Percentiles rank a stretch among this genome's conserved stretches.
Conservation (phyloP, 768 basidiomycete genomes). For the Lactarius quietus region DNA sequence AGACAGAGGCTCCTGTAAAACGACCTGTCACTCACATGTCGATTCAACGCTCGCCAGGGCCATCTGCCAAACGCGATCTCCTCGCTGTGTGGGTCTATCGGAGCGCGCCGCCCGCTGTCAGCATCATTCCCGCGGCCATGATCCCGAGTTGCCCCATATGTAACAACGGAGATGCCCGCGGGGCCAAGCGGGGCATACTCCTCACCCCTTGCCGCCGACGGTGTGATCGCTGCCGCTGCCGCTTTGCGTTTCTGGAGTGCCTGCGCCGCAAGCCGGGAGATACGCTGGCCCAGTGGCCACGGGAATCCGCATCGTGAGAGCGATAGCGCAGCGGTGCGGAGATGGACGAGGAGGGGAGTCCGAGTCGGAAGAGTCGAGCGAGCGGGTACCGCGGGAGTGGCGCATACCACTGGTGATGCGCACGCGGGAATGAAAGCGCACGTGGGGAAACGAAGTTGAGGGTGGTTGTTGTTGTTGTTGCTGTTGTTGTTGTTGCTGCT, state of each 20-base stretch:
- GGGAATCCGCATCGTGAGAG: constrained; percentile 48
- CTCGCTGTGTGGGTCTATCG: constrained; percentile 40
- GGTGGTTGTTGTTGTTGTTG: background rate
- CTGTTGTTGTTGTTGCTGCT: background rate
- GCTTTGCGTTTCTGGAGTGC: constrained; percentile 23
- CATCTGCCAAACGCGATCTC: constrained; percentile 59
- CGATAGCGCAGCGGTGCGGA: constrained; percentile 68
- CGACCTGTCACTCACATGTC: constrained; percentile 47
- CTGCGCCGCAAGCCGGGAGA: constrained; percentile 35
- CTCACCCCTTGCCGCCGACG: background rate
- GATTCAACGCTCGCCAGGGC: constrained; percentile 67
- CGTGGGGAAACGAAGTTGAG: constrained; percentile 33
- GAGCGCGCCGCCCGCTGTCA: constrained; percentile 29
- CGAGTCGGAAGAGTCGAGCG: constrained; percentile 22
- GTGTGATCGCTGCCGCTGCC: background rate
- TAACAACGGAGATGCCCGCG: constrained; percentile 22
- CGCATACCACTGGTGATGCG: constrained; percentile 71
- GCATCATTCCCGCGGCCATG: constrained; percentile 28
- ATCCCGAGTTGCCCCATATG: constrained; percentile 24
- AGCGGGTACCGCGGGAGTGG: constrained; percentile 38
- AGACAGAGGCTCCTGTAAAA: background rate
- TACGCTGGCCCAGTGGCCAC: constrained; percentile 60
- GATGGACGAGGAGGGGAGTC: constrained; percentile 66
- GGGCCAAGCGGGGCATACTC: constrained; percentile 18
- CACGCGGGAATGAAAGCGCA: constrained; percentile 72